Evolutionary conservation across 495 filamentous ascomycete species (phyloP).

Genomic region (Xylaria palmicola): DNA sequence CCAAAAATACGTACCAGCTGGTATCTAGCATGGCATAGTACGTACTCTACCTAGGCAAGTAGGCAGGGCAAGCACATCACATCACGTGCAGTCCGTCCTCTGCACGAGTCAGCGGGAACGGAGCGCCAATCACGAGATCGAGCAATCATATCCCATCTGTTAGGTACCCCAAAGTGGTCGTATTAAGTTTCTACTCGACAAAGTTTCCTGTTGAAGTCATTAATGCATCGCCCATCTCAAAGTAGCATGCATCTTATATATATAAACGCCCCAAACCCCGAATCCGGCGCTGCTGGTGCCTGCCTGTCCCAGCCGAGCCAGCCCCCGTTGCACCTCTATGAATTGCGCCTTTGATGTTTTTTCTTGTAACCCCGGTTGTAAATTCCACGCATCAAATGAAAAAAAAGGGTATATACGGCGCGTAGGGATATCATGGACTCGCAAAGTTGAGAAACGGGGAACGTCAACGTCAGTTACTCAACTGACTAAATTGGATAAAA

Average conservation of each 20-base stretch:
- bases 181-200: not conserved
- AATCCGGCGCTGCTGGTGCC: not conserved
- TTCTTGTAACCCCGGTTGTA: not conserved
- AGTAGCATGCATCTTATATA: not conserved
- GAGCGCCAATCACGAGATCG: not conserved
- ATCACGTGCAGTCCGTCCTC: not conserved
- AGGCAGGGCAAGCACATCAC: no score
- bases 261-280: conserved; percentile 7
- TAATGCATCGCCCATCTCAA: not conserved
- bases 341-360: conserved; percentile 7
- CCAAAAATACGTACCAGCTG: no score
- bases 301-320: not conserved
- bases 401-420: conserved; percentile 14
- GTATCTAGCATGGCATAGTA: no score
- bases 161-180: no score
- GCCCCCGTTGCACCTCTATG: not conserved
- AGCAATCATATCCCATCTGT: not conserved
- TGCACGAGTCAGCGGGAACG: not conserved
- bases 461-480: not conserved
- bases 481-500: not conserved
- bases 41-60: no score
- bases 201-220: not conserved
- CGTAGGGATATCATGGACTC: not conserved
- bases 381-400: not conserved
- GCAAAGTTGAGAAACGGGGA: not conserved